Evolutionary conservation across 495 filamentous ascomycete genomes (phyloP), one percentile per base, ranked within the genome.

Genomic region (Filosporella fistucella): DNA sequence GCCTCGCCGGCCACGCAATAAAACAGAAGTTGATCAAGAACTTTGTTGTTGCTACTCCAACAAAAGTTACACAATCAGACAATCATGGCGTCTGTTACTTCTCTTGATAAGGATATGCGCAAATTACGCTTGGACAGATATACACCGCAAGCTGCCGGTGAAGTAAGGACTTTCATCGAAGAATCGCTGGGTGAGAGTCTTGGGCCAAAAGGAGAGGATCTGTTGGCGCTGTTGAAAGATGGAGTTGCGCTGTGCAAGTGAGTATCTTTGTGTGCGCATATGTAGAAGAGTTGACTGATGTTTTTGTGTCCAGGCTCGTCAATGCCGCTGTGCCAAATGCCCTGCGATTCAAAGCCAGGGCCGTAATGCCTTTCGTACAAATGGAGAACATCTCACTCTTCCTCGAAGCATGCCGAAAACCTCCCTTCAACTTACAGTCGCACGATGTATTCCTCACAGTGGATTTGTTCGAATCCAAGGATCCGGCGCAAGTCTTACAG

Each of bases 321-420:
- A 98, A 96, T 59, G 74, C 90, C 44, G 88, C 79, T 37, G 70
- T 91, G 42, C 84, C 83, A 8, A 50, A 50, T 38, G 41, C 52
- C 14, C 29, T 53, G 13, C 29, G 49, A 36, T 59, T 52, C 49
- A 55, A 55, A 14, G n/a, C 42, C 32, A 52, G 44, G 24, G 52
- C 52, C 13, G 48, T 59, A 21, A 97, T 96, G 90, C 93, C 93
- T 2, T 98, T 98, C 66, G 91, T 97, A 25, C 94, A 97, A 66
- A 97, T 96, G 93, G 93, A 99, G 63, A 97, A 99, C 58, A 96
- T 99, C 59, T 94, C 91, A 8, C 87, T 93, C 61, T 99, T 96
- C 69, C 82, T 99, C 38, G 82, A 80, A 55, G 88, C 89, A 40
- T 89, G 89, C 67, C 85, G 95, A 63, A 68, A 74, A 30, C 80